Base-by-base conservation (phyloP, 1,139 yeast species). In the Debaryomyces robertsiae region DNA sequence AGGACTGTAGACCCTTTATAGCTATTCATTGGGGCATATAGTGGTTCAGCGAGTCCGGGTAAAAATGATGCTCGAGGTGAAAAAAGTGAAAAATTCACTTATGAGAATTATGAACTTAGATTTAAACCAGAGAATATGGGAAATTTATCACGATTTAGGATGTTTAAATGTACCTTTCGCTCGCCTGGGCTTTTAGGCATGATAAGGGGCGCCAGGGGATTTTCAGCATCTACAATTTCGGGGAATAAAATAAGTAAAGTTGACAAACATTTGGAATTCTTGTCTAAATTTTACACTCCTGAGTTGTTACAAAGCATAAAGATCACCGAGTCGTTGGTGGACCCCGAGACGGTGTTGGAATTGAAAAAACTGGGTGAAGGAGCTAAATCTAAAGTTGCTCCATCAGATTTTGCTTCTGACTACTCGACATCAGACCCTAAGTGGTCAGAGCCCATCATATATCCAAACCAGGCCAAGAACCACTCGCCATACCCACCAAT, bases 251-350 rank as follows among this genome's bases (percentile, higher is more conserved):
- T 35, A 6, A 32, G 46, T 16, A 64, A 62, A 43, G 53, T 56
- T 9, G 53, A 58, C 19, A 58, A 72, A 44, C 94, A 86, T 61
- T 52, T 82, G 46, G 76, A 81, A 37, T 77, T 76, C 48, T 75
- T 88, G 49, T 67, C 78, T 36, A 77, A 86, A 57, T 88, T 80
- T 66, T 88, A 88, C 60, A 79, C 88, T 7, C 89, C 89, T 22
- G 84, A 82, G 43, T 71, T 90, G 40, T 77, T 91, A 48, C 85
- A 88, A 56, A 81, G 95, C 42, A 88, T 91, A 52, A 71, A 86
- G 52, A 75, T 85, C 38, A 85, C 97, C 1, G 96, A 91, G 64
- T 71, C 86, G 4, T 73, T 79, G 28, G 81, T 89, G 39, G 72
- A 79, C 11, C 94, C 95, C 13, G 68, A 76, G 40, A 76, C 80